phyloP scores from a whole-genome alignment of 2,329 filamentous ascomycete species.

The Aspergillus chevalieri region DNA sequence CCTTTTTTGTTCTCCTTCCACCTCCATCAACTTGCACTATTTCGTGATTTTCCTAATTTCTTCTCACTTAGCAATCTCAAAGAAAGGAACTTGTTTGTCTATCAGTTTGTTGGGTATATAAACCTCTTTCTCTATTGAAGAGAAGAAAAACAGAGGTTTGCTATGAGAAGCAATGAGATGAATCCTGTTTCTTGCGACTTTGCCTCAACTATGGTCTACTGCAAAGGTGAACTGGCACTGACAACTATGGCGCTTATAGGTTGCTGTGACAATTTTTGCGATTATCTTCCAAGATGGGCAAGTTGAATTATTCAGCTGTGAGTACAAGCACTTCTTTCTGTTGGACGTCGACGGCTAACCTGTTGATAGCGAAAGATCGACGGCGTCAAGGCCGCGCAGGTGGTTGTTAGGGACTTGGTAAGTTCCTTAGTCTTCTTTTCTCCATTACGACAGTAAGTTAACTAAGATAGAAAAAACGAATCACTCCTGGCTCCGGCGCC shows the following conservation, averaged over 20 bases:
- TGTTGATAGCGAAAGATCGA: slow-evolving; percentile 37
- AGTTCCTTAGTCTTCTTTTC: slow-evolving; percentile 3
- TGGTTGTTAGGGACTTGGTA: slow-evolving; percentile 41
- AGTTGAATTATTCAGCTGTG: slow-evolving; percentile 37
- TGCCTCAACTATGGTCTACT: too few relatives aligned
- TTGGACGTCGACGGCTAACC: slow-evolving; percentile 10
- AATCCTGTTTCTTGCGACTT: too few relatives aligned
- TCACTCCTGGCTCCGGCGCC: slow-evolving; percentile 22
- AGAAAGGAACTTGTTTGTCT: too few relatives aligned
- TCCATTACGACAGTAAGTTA: background rate
- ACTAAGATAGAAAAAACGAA: slow-evolving; percentile 27
- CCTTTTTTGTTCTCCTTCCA: too few relatives aligned
- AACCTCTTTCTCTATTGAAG: too few relatives aligned
- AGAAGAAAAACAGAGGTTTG: too few relatives aligned
- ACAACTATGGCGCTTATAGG: background rate
- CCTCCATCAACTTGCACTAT: too few relatives aligned
- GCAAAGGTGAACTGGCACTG: background rate
- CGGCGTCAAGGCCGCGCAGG: slow-evolving; percentile 41
- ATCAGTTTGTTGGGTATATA: too few relatives aligned
- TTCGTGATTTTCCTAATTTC: too few relatives aligned
- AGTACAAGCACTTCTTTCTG: slow-evolving; percentile 5
- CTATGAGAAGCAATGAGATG: too few relatives aligned
- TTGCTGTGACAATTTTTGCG: background rate
- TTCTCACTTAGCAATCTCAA: too few relatives aligned
- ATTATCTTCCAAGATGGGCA: slow-evolving; percentile 27